phyloP scores from a whole-genome alignment of 164 flowering plant genomes.

The Magnolia sinica region DNA sequence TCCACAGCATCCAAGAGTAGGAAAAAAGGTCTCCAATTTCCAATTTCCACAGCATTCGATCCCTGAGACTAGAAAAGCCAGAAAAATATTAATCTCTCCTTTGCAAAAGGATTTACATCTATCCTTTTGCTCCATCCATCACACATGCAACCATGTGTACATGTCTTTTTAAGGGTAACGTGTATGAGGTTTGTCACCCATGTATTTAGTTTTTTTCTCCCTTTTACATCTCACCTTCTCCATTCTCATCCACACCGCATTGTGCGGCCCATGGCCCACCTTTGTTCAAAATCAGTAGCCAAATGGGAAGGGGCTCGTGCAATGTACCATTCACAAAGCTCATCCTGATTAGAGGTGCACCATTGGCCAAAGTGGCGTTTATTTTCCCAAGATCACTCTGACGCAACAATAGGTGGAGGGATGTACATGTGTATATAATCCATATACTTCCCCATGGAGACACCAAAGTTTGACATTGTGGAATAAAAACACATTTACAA shows the following conservation, averaged over 20 bases:
- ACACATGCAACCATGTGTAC: no score
- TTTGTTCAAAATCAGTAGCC: neutral
- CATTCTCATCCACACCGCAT: no score
- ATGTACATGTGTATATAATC: neutral
- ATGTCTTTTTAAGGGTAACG: no score
- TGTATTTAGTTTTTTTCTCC: no score
- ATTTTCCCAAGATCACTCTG: no score
- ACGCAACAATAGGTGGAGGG: neutral
- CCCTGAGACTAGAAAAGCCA: no score
- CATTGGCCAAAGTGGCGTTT: neutral
- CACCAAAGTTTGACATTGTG: neutral
- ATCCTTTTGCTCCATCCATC: no score
- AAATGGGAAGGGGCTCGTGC: neutral
- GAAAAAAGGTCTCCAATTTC: neutral
- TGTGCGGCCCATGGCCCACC: neutral
- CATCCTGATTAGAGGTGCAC: neutral
- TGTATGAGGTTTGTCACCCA: no score
- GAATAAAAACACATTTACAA: neutral
- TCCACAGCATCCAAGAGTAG: neutral
- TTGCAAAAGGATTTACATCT: no score
- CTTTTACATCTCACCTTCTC: no score
- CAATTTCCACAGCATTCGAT: no score
- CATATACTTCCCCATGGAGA: neutral
- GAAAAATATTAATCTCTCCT: no score
- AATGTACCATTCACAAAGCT: neutral